Percentiles rank a stretch among this genome's conserved stretches.
These are phyloP conservation scores for Pharus latifolius DNA, from an alignment of 176 grass and related monocot species.

Conservation along the genomic window DNA sequence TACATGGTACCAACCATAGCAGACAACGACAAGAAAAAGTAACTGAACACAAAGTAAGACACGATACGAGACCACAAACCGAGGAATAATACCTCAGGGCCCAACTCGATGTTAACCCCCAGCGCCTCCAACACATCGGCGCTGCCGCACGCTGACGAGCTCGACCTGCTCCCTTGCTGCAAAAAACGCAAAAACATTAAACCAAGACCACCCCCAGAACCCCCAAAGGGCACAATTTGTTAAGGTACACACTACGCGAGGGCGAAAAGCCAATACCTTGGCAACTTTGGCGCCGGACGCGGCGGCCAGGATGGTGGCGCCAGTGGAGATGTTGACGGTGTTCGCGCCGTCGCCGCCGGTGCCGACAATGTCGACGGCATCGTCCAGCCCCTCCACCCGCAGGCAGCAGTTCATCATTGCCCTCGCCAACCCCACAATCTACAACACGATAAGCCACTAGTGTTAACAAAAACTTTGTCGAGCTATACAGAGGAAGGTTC, in stretches of 20 bases:
- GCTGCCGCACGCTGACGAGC: slow-evolving; percentile 93
- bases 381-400: slow-evolving; percentile 50
- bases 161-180: slow-evolving; percentile 95
- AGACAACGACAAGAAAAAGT: not conserved
- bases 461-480: not conserved
- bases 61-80: not conserved
- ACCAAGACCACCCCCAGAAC: not conserved
- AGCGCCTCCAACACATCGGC: slow-evolving; percentile 83
- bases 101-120: slow-evolving; percentile 78
- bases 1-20: too few species aligned
- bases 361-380: slow-evolving; percentile 83
- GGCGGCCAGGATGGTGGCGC: slow-evolving; percentile 73
- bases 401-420: slow-evolving; percentile 66
- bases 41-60: too few species aligned
- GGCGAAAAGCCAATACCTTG: slow-evolving; percentile 32
- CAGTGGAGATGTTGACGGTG: slow-evolving; percentile 99
- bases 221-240: not conserved
- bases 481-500: too few species aligned
- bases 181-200: not conserved
- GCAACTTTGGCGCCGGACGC: slow-evolving; percentile 79
- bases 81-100: slow-evolving; percentile 52
- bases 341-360: slow-evolving; percentile 82
- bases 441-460: not conserved
- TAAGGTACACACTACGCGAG: not conserved
- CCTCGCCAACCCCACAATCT: slow-evolving; percentile 89